Evolutionary conservation across 345 rosid genomes (phyloP), one percentile per base, ranked within the genome.

Genomic region (Carallia brachiata): DNA sequence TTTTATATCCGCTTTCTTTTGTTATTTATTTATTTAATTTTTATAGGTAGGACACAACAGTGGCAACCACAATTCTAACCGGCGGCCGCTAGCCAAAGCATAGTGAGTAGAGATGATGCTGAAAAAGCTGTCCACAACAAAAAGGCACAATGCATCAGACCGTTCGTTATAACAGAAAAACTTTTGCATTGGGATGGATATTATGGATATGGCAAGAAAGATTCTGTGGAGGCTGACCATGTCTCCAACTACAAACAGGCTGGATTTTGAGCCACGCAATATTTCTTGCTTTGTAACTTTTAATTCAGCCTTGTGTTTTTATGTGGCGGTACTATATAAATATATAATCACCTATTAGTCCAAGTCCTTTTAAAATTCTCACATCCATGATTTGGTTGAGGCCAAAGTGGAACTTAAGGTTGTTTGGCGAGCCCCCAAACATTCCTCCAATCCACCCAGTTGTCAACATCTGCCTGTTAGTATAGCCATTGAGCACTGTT

Each of bases 231-330:
- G 68, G 52, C 80, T 80, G 36, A 90, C 96, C 93, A 91, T 84
- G 58, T 93, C 97, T 81, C 98, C 98, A 36, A 93, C 89, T n/a
- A 89, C 92, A 60, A 90, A 93, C 63, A 90, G 89, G 79, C 90
- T 81, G 61, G 88, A 66, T 71, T 85, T 73, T 0, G 85, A 80
- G 40, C 76, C 81, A 31, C 77, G 86, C 30, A 90, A 82, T 36
- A 78, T 36, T 36, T 36, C 84, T 77, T 83, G 86, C 87, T 83
- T 85, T 75, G 34, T 32, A 32, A 32, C 34, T 1, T 32, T 4
- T 32, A 32, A 32, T 32, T 75, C 80, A 59, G 73, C 62, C 71
- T 90, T n/a, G 74, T 1, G 96, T 86, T 32, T 78, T 82, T 16
- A 78, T 80, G 73, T 88, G 96, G 63, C 52, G 1, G 19, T 68